Evolutionary conservation across 345 rosid genomes (phyloP).

Genomic region (Populus ilicifolia): DNA sequence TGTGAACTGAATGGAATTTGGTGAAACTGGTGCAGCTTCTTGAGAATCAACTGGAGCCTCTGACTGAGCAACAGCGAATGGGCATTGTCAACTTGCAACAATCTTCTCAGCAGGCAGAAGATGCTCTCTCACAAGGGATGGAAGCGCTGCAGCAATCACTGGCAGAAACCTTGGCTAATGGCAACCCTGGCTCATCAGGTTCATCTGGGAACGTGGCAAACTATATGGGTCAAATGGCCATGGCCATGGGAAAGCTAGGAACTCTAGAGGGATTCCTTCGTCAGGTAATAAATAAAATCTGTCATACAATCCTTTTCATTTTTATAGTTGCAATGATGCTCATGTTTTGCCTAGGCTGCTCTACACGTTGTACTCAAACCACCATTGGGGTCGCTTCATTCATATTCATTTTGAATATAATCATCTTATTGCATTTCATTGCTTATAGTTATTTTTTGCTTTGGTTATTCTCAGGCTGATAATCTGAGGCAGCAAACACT

Average conservation of each 20-base stretch:
- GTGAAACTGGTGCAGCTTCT: slow-evolving; percentile 57
- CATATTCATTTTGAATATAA: background rate
- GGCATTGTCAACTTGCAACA: slow-evolving; percentile 73
- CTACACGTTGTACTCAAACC: background rate
- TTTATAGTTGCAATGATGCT: background rate
- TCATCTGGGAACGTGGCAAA: slow-evolving; percentile 79
- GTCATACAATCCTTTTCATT: background rate
- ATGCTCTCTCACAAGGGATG: slow-evolving; percentile 83
- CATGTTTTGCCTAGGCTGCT: background rate
- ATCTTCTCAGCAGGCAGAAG: slow-evolving; percentile 89
- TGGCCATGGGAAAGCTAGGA: slow-evolving; percentile 98
- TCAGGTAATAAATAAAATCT: slow-evolving; percentile 42
- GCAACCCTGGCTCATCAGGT: slow-evolving; percentile 60
- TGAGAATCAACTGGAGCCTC: slow-evolving; percentile 79
- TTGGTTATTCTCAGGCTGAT: slow-evolving; percentile 26
- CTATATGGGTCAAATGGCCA: slow-evolving; percentile 99
- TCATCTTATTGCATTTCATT: background rate
- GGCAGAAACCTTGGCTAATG: slow-evolving; percentile 78
- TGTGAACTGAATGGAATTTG: background rate
- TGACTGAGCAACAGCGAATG: slow-evolving; percentile 75
- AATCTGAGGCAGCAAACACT: slow-evolving; percentile 55
- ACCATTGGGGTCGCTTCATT: background rate
- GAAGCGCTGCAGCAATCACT: slow-evolving; percentile 49
- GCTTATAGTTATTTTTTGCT: background rate
- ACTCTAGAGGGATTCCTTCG: slow-evolving; percentile 78